Conservation (phyloP, 202 grass and related monocot species). For the Hordeum pubiflorum region DNA sequence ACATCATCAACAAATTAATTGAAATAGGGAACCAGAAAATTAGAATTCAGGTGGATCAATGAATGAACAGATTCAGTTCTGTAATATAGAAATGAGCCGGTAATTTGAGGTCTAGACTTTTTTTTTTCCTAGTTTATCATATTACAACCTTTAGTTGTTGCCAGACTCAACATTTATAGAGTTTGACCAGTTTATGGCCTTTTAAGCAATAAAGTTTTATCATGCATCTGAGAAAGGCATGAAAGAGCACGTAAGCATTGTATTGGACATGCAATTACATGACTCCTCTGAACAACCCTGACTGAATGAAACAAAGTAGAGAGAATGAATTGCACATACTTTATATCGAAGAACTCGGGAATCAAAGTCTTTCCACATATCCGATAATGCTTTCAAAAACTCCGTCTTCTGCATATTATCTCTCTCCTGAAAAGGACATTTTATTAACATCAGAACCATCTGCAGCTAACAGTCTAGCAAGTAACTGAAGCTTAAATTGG, state of each 20-base stretch:
- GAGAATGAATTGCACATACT: slow-evolving; percentile 43
- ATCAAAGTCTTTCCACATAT: slow-evolving; percentile 99
- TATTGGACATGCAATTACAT: slow-evolving; percentile 4
- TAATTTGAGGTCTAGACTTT: background rate
- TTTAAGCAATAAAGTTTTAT: background rate
- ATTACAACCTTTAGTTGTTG: slow-evolving; percentile 10
- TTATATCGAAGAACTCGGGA: slow-evolving; percentile 95
- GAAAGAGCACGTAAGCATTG: background rate
- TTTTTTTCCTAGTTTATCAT: background rate
- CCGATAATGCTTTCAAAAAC: slow-evolving; percentile 92
- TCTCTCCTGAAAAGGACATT: slow-evolving; percentile 65
- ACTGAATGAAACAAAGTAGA: slow-evolving; percentile 1
- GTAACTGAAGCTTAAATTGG: slow-evolving; percentile 12
- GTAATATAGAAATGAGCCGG: background rate
- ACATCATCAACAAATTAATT: background rate
- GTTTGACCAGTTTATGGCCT: background rate
- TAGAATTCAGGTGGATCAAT: background rate
- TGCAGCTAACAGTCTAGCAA: slow-evolving; percentile 14
- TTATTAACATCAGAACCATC: slow-evolving; percentile 21
- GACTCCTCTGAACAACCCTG: background rate
- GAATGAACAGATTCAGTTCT: background rate
- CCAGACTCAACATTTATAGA: background rate
- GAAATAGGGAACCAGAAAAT: slow-evolving; percentile 5
- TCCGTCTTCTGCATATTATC: slow-evolving; percentile 99
- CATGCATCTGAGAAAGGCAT: background rate